Percentiles rank a stretch among this genome's conserved stretches.
Conservation (phyloP, 1,284 basidiomycete genomes). For the Cutaneotrichosporon cutaneum region DNA sequence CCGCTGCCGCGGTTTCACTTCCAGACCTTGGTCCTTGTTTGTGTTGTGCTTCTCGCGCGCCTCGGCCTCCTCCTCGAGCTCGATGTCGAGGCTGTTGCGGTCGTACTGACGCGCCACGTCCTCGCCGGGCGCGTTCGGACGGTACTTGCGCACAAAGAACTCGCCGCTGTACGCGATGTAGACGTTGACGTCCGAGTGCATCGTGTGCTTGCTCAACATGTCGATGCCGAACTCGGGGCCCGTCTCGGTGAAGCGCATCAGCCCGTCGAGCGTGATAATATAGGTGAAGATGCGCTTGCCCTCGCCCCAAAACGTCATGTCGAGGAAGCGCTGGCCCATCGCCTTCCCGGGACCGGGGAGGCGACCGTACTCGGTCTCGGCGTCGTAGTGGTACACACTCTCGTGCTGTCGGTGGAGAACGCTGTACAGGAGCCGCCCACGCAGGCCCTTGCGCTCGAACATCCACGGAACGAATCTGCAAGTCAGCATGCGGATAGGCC, state of each 20-base stretch:
- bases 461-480: slow-evolving; percentile 53
- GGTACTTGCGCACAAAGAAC: slow-evolving; percentile 34
- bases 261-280: slow-evolving; percentile 56
- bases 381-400: slow-evolving; percentile 56
- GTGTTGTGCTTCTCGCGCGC: background rate
- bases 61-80: slow-evolving; percentile 6
- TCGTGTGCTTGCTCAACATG: slow-evolving; percentile 58
- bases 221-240: slow-evolving; percentile 58
- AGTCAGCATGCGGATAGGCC: background rate
- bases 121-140: slow-evolving; percentile 23
- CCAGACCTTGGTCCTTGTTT: background rate
- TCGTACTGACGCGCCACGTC: slow-evolving; percentile 13
- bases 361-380: slow-evolving; percentile 52
- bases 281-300: slow-evolving; percentile 57
- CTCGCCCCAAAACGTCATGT: slow-evolving; percentile 55
- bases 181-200: slow-evolving; percentile 58
- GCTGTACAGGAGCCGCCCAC: slow-evolving; percentile 54
- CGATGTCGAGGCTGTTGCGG: slow-evolving; percentile 14
- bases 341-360: slow-evolving; percentile 36
- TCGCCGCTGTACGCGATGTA: slow-evolving; percentile 49
- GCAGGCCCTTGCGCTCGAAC: slow-evolving; percentile 53
- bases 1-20: background rate
- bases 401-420: slow-evolving; percentile 56
- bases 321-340: slow-evolving; percentile 51
- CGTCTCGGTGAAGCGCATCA: slow-evolving; percentile 59